Percentiles rank a stretch among this genome's conserved stretches.
Conservation (phyloP, 164 flowering plant species). For the Liriodendron chinense region DNA sequence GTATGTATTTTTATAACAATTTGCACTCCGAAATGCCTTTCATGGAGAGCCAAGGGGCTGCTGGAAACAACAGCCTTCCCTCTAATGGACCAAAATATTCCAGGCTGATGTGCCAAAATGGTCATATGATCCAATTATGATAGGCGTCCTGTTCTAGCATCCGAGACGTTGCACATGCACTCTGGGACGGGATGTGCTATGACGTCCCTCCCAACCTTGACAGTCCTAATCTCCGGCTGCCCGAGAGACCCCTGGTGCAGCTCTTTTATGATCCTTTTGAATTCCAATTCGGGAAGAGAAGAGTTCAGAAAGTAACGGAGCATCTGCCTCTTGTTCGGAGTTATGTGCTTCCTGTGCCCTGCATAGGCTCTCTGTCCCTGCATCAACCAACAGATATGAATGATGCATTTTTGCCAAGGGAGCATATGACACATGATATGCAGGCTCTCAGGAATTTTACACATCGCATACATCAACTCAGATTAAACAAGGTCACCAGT, state of each 20-base stretch:
- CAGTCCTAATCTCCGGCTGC: slow-evolving; percentile 82
- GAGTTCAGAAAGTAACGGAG: slow-evolving; percentile 68
- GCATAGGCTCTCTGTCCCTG: slow-evolving; percentile 95
- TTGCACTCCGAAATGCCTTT: neutral
- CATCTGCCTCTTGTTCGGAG: slow-evolving; percentile 95
- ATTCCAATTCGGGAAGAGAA: slow-evolving; percentile 72
- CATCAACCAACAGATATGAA: neutral
- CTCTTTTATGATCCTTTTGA: slow-evolving; percentile 61
- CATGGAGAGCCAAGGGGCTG: neutral
- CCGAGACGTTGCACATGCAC: slow-evolving; percentile 74
- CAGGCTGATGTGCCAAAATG: neutral
- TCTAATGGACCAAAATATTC: neutral
- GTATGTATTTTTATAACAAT: neutral
- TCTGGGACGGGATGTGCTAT: slow-evolving; percentile 91
- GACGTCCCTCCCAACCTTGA: slow-evolving; percentile 79
- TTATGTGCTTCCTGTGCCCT: slow-evolving; percentile 90
- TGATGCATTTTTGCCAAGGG: neutral
- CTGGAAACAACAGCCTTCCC: neutral
- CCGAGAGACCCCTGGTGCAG: slow-evolving; percentile 81
- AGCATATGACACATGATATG: too few species aligned
- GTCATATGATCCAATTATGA: neutral
- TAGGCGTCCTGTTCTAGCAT: neutral
- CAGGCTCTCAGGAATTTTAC: too few species aligned
- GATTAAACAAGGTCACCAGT: too few species aligned
- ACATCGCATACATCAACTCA: too few species aligned